A percentile compares a stretch with the other conserved stretches of the same genome.
Conservation (phyloP, 164 flowering plant species). For the Chimonanthus praecox region DNA sequence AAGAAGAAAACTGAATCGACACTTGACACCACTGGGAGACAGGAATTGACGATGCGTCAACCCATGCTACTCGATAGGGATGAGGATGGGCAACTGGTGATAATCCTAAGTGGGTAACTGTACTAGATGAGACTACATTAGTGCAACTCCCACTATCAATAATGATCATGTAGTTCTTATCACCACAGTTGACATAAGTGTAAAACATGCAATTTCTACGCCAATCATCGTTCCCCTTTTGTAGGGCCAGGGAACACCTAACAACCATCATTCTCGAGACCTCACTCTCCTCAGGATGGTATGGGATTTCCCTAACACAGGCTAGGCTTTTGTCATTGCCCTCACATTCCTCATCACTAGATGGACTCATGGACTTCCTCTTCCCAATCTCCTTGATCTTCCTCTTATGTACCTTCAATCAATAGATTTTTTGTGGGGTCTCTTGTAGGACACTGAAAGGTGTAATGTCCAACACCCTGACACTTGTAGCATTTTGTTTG, state of each 20-base stretch:
- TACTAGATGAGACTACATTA: slow-evolving; percentile 3
- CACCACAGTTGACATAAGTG: slow-evolving; percentile 1
- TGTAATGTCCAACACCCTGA: too few species aligned
- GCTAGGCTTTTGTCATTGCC: neutral
- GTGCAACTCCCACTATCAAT: slow-evolving; percentile 2
- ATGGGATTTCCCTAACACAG: neutral
- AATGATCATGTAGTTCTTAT: slow-evolving; percentile 1
- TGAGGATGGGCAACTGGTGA: neutral
- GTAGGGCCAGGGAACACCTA: neutral
- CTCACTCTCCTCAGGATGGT: neutral
- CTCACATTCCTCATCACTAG: neutral
- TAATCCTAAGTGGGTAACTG: neutral
- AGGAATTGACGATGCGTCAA: neutral
- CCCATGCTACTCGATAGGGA: neutral
- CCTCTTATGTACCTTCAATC: too few species aligned
- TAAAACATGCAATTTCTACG: neutral
- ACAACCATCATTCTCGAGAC: neutral
- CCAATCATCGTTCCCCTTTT: slow-evolving; percentile 1
- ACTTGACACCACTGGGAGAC: neutral
- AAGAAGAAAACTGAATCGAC: slow-evolving; percentile 1
- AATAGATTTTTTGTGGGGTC: too few species aligned
- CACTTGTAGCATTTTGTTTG: too few species aligned
- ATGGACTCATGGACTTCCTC: neutral
- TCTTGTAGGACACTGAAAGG: too few species aligned
- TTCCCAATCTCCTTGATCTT: neutral